phyloP scores from a whole-genome alignment of 768 basidiomycete genomes.

The Psilocybe azurescens region DNA sequence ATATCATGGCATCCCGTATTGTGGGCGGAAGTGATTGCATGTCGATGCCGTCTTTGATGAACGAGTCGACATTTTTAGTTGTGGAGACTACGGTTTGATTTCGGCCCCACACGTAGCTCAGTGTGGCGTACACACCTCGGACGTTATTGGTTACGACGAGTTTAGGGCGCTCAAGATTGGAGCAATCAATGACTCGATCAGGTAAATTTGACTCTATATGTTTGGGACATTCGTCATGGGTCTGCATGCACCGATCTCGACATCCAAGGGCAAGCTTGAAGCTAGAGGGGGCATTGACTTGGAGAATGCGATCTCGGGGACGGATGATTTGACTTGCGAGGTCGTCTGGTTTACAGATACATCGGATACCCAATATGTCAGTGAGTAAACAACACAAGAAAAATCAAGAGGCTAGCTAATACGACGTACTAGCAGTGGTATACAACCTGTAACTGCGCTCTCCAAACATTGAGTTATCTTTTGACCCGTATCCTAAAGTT shows the following conservation, averaged over 20 bases:
- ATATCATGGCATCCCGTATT: conserved; percentile 9
- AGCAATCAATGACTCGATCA: conserved; percentile 17
- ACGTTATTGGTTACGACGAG: conserved; percentile 9
- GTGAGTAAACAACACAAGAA: neutral
- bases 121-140: conserved; percentile 4
- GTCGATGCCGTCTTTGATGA: conserved; percentile 2
- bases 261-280: conserved; percentile 9
- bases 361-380: neutral
- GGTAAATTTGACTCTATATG: conserved; percentile 4
- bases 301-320: conserved; percentile 6
- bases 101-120: conserved; percentile 19
- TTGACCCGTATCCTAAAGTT: no score
- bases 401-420: no score
- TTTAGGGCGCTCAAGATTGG: conserved; percentile 1
- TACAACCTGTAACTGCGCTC: conserved; percentile 1
- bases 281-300: conserved; percentile 5
- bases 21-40: neutral
- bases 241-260: neutral
- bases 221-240: conserved; percentile 10
- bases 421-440: neutral
- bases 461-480: neutral
- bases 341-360: neutral
- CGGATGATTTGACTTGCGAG: conserved; percentile 4
- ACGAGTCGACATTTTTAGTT: conserved; percentile 9
- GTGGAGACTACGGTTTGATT: conserved; percentile 7